These are phyloP conservation scores for Astragalus glycyphyllos DNA, from an alignment of 306 rosid genomes.

Conservation along the genomic window DNA sequence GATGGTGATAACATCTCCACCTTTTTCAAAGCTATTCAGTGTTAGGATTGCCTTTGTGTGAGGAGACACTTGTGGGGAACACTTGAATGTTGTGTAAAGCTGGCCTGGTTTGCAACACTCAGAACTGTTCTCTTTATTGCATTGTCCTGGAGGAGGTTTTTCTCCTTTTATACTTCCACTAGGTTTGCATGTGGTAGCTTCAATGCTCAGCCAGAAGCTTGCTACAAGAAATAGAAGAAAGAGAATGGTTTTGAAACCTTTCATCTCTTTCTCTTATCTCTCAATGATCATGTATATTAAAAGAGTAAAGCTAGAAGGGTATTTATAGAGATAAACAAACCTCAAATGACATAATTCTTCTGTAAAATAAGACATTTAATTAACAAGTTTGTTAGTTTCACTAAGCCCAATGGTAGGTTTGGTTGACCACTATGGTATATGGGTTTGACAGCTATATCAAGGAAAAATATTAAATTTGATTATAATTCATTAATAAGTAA, in stretches of 20 bases:
- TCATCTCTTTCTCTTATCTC: background rate
- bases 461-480: background rate
- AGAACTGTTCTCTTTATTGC: too few species aligned
- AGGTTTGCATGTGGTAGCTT: constrained; percentile 9
- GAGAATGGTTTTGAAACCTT: constrained; percentile 22
- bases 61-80: constrained; percentile 45
- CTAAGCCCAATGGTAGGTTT: background rate
- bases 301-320: background rate
- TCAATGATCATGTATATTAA: background rate
- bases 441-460: background rate
- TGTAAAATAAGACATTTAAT: constrained; percentile 15
- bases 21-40: constrained; percentile 51
- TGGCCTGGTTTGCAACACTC: too few species aligned
- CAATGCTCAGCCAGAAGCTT: background rate
- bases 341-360: background rate
- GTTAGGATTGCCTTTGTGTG: constrained; percentile 55
- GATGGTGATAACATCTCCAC: constrained; percentile 40
- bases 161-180: constrained; percentile 43
- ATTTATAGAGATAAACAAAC: constrained; percentile 37
- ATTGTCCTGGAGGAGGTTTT: constrained; percentile 43
- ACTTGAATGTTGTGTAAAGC: constrained; percentile 33
- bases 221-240: constrained; percentile 14
- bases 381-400: too few species aligned
- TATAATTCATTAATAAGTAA: background rate
- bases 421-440: background rate